Percentiles rank a stretch among this genome's conserved stretches.
phyloP scores from a whole-genome alignment of 169 alveolate genomes.

The Babesia bigemina region DNA sequence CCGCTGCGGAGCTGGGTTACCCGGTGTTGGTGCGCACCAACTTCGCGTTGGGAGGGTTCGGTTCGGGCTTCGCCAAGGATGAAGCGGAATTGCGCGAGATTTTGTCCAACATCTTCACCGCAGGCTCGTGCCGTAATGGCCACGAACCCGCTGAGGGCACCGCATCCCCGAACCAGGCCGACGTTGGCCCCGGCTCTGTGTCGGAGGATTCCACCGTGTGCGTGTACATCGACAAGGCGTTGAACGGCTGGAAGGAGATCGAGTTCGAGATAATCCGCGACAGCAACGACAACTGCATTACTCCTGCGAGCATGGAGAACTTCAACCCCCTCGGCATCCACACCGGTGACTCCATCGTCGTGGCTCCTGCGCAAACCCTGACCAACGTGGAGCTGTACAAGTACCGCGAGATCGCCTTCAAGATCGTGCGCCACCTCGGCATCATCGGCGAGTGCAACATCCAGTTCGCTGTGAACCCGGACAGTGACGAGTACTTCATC shows the following conservation, averaged over 20 bases:
- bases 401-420: slow-evolving; percentile 83
- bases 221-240: slow-evolving; percentile 85
- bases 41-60: slow-evolving; percentile 80
- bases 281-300: slow-evolving; percentile 85
- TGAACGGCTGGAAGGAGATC: slow-evolving; percentile 89
- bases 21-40: slow-evolving; percentile 89
- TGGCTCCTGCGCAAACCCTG: slow-evolving; percentile 90
- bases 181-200: background rate
- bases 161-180: slow-evolving; percentile 47
- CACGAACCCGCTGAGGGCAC: slow-evolving; percentile 67
- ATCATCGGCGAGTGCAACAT: slow-evolving; percentile 90
- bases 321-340: slow-evolving; percentile 90
- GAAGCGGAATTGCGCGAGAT: slow-evolving; percentile 76
- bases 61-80: slow-evolving; percentile 84
- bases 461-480: slow-evolving; percentile 87
- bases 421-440: slow-evolving; percentile 84
- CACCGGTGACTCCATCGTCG: slow-evolving; percentile 91
- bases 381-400: slow-evolving; percentile 81
- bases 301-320: slow-evolving; percentile 90
- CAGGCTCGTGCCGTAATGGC: slow-evolving; percentile 54
- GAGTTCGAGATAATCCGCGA: slow-evolving; percentile 89
- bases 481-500: slow-evolving; percentile 82
- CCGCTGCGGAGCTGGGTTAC: slow-evolving; percentile 82
- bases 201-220: slow-evolving; percentile 36
- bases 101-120: slow-evolving; percentile 71